Evolutionary conservation across 305 asterid genomes (phyloP), one percentile per base, ranked within the genome.

Genomic region (Ilex paraguariensis): DNA sequence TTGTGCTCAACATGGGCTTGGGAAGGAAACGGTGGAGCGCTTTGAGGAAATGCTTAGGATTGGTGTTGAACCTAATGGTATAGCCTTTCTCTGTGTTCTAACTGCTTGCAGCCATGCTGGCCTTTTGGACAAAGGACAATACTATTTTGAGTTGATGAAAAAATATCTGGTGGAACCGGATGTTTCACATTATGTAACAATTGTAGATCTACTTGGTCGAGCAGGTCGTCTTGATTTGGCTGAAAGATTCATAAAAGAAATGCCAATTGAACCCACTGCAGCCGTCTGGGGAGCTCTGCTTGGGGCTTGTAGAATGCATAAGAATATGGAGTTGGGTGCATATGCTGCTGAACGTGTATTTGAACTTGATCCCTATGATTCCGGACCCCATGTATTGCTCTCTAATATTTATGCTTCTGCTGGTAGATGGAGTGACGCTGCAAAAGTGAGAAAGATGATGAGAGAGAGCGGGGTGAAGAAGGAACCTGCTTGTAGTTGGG

Each of bases 401-500:
- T 73, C 95, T 2, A 85, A 92, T 62, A 82, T 87, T 51, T 92
- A 87, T 31, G 97, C 97, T 54, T 79, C 93, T 55, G 88, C 90
- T 10, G 96, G 95, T 55, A 81, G 84, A 70, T 63, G 73, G 74
- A 62, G 64, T 9, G 96, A 90, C 52, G 97, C 96, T 44, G 95
- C 95, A 33, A 75, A 77, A 69, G 97, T 87, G 74, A 86, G 91
- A 65, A 84, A 77, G 80, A 69, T 74, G 81, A 90, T 92, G 98
- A 80, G 69, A 31, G 86, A 78, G 14, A 68, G 78, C 59, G 95
- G 97, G 59, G 81, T 90, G 32, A 92, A 85, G 83, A 92, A 92
- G 63, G 95, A 90, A 62, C 97, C 95, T 39, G 97, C 96, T 15
- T 90, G 95, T 73, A 90, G 96, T 74, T 92, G 98, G 97, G 81